Base-by-base conservation (phyloP, 768 basidiomycete species). In the Pseudohyphozyma bogoriensis region DNA sequence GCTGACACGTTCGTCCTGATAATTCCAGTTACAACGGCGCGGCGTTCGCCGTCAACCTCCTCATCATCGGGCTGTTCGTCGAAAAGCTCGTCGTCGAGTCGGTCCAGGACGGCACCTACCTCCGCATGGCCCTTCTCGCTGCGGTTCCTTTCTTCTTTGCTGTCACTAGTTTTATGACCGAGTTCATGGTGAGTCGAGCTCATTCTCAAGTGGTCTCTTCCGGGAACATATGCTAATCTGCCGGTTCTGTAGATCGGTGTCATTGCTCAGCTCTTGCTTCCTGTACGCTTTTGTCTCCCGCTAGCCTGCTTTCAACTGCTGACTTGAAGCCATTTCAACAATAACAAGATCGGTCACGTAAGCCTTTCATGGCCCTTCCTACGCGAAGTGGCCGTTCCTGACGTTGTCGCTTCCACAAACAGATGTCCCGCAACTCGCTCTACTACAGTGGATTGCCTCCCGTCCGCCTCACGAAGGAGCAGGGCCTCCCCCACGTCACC, bases 11-110 rank as follows among this genome's bases (percentile, higher is more conserved):
- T 22, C 45, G n/a, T 46, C n/a, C 13, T 26, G n/a, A n/a, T n/a
- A n/a, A n/a, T n/a, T n/a, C n/a, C 22, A 31, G 47, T 36, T 54
- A 62, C 61, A 39, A 28, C 13, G 61, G 61, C 15, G 44, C 53
- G 28, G 24, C 42, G 42, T 11, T 49, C 51, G 22, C 37, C 8
- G 50, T 62, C 42, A 29, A 57, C 44, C 20, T 57, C 12, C 13
- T 51, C n/a, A 22, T 62, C 44, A 42, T 32, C 42, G 40, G 13
- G 13, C 42, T 62, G 8, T 15, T 62, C 13, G 18, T 20, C 5
- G 18, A 42, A 3, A 4, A 22, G 0, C 32, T 58, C 18, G 11
- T 52, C 2, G 13, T 6, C 24, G 61, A 62, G 37, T 29, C 15
- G 10, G 4, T 62, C 29, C 8, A 24, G 0, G 49, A 62, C 39